Evolutionary conservation across 2,329 filamentous ascomycete genomes (phyloP).

Genomic region (Trichoderma sp.): DNA sequence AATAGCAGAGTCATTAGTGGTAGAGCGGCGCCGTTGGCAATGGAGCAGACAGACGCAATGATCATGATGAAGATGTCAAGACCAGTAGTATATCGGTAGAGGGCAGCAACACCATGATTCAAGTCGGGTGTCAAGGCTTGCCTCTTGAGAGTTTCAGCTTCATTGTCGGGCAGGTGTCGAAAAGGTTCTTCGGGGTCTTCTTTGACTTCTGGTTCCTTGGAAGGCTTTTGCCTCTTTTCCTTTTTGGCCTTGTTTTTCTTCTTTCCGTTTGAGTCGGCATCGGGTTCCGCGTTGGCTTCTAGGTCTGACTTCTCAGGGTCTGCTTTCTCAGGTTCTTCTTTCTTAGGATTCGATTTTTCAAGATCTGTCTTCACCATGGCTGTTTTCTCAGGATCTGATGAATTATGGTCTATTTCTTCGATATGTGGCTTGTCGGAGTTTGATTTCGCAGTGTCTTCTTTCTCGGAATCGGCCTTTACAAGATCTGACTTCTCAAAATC

Average conservation of each 20-base stretch:
- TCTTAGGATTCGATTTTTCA: neutral
- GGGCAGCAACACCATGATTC: constrained; percentile 60
- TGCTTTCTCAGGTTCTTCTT: neutral
- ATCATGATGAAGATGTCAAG: constrained; percentile 63
- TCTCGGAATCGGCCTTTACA: neutral
- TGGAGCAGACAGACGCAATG: constrained; percentile 61
- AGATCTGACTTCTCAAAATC: neutral
- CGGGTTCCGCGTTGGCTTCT: neutral
- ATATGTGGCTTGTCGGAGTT: neutral
- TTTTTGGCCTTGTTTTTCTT: neutral
- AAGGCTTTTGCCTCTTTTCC: constrained; percentile 13
- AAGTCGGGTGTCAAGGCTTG: constrained; percentile 65
- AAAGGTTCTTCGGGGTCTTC: constrained; percentile 52
- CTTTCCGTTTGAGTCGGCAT: neutral
- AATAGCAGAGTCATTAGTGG: constrained; percentile 82
- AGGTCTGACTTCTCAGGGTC: neutral
- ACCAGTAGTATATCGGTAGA: constrained; percentile 68
- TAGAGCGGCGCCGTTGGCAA: constrained; percentile 70
- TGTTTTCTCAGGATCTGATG: neutral
- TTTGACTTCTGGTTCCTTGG: constrained; percentile 20
- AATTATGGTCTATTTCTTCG: neutral
- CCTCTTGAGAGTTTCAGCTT: constrained; percentile 63
- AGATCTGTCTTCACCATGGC: neutral
- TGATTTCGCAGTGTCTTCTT: neutral
- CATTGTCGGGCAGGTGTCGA: constrained; percentile 60